Conservation (phyloP, 768 basidiomycete species). For the Daedaleopsis nitida region DNA sequence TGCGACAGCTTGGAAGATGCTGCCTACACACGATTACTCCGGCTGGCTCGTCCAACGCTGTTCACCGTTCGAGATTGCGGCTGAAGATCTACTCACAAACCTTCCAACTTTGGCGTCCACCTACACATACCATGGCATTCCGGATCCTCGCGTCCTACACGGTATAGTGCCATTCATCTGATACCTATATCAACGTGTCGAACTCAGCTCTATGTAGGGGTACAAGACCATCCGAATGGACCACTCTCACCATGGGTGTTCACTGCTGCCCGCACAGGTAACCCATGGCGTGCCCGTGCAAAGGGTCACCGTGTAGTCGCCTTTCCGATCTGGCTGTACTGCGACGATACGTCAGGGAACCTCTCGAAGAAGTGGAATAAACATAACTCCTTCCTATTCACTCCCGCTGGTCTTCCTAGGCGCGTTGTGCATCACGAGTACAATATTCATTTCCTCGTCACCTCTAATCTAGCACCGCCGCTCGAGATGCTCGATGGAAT, state of each 20-base stretch:
- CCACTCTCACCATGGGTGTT: background rate
- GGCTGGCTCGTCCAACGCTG: background rate
- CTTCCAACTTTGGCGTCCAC: background rate
- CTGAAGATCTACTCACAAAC: background rate
- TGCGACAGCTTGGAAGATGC: background rate
- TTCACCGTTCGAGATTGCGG: background rate
- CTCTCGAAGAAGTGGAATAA: constrained; percentile 49
- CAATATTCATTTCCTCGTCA: constrained; percentile 42
- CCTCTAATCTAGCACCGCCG: constrained; percentile 42
- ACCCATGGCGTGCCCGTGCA: constrained; percentile 7
- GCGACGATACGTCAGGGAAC: constrained; percentile 49
- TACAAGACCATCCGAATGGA: background rate
- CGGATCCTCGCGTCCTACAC: constrained; percentile 5
- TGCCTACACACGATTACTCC: background rate
- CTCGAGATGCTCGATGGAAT: constrained; percentile 44
- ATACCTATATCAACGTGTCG: background rate
- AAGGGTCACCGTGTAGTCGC: constrained; percentile 28
- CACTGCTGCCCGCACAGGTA: constrained; percentile 5
- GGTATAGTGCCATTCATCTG: background rate
- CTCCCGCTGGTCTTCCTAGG: constrained; percentile 38
- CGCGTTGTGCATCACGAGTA: constrained; percentile 31
- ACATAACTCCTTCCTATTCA: constrained; percentile 43
- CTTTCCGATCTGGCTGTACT: constrained; percentile 42
- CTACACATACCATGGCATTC: background rate
- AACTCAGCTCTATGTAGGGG: background rate